Conservation (phyloP, 2,329 filamentous ascomycete genomes). For the Cercospora janseana region DNA sequence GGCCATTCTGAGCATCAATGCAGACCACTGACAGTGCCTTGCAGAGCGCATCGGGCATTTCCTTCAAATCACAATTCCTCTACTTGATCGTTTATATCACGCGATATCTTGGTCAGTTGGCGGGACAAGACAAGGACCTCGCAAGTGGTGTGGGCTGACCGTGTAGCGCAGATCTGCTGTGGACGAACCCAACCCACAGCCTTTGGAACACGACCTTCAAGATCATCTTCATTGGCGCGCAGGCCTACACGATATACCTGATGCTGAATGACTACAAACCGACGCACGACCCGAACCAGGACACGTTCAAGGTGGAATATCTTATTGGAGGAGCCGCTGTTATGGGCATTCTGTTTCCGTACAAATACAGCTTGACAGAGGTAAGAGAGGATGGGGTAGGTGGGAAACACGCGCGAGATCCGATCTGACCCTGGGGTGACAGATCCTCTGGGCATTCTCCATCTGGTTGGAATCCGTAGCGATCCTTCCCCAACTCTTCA, state of each 20-base stretch:
- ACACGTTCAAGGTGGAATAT: slow-evolving; percentile 97
- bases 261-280: slow-evolving; percentile 98
- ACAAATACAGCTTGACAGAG: slow-evolving; percentile 74
- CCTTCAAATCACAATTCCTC: slow-evolving; percentile 95
- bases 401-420: no score
- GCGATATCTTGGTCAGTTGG: slow-evolving; percentile 69
- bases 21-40: background rate
- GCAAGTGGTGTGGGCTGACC: slow-evolving; percentile 22
- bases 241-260: slow-evolving; percentile 92
- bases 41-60: slow-evolving; percentile 96
- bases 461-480: slow-evolving; percentile 98
- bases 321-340: slow-evolving; percentile 77
- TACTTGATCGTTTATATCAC: slow-evolving; percentile 94
- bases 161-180: slow-evolving; percentile 69
- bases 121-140: background rate
- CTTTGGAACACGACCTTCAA: slow-evolving; percentile 96
- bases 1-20: no score
- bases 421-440: no score
- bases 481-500: slow-evolving; percentile 95
- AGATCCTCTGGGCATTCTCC: slow-evolving; percentile 95
- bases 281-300: slow-evolving; percentile 92
- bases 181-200: slow-evolving; percentile 60
- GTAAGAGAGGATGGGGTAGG: slow-evolving; percentile 37
- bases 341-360: slow-evolving; percentile 78
- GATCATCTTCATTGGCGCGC: slow-evolving; percentile 85